These are phyloP conservation scores for Apocynum venetum DNA, from an alignment of 257 asterid species.

Conservation along the genomic window DNA sequence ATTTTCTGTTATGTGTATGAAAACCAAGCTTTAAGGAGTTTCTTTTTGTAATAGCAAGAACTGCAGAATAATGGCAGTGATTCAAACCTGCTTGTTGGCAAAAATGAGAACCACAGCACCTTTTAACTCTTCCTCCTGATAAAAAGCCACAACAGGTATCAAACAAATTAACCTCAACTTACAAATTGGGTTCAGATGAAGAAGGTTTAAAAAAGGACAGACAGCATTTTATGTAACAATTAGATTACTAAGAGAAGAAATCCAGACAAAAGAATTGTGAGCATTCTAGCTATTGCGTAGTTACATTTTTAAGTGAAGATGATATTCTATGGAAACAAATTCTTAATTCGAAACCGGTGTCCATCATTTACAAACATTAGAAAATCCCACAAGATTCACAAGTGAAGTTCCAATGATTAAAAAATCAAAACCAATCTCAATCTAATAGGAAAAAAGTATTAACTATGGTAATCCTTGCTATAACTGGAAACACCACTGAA, in stretches of 20 bases:
- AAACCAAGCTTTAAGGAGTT: background rate
- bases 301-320: background rate
- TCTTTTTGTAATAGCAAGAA: background rate
- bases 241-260: background rate
- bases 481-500: background rate
- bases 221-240: background rate
- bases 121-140: constrained; percentile 47
- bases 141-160: background rate
- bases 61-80: background rate
- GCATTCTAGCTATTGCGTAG: background rate
- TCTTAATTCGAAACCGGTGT: background rate
- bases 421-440: background rate
- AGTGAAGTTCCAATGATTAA: background rate
- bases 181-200: background rate
- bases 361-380: background rate
- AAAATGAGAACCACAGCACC: constrained; percentile 49
- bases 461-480: background rate
- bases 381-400: background rate
- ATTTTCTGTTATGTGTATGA: background rate
- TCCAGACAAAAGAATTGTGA: background rate
- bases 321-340: background rate
- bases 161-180: background rate
- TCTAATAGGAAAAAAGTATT: background rate
- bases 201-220: background rate
- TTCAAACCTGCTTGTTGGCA: constrained; percentile 46